Evolutionary conservation across 2,329 filamentous ascomycete species (phyloP).

Genomic region (Penicillium sp.): DNA sequence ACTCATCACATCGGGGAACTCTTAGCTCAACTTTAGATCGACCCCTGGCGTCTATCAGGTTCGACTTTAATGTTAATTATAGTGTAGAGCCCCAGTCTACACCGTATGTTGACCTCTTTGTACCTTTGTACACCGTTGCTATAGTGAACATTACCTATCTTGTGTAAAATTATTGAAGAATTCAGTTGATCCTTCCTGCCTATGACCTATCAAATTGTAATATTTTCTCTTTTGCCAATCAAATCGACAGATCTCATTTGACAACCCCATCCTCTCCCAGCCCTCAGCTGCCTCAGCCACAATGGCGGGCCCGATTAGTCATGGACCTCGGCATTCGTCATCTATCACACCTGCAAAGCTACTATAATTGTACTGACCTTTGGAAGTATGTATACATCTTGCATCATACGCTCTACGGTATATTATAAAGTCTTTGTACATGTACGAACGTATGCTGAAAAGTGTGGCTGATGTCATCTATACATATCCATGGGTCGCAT

Average conservation of each 20-base stretch:
- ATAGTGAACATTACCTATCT: background rate
- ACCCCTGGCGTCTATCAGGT: conserved; percentile 5
- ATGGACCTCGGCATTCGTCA: background rate
- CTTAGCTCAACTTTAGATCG: conserved; percentile 3
- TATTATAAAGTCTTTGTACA: background rate
- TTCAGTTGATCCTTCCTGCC: background rate
- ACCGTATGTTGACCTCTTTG: background rate
- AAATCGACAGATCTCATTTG: conserved; percentile 1
- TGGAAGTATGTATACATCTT: background rate
- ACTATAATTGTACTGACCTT: too few relatives aligned
- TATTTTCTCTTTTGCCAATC: background rate
- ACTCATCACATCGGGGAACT: conserved; percentile 5
- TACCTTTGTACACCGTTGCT: background rate
- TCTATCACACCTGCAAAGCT: background rate
- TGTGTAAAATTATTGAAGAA: background rate
- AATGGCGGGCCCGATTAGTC: background rate
- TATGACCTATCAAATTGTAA: background rate
- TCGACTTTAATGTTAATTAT: conserved; percentile 6
- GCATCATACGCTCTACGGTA: background rate
- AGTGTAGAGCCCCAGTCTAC: background rate
- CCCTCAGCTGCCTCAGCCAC: background rate
- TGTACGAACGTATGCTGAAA: background rate
- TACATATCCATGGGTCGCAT: background rate
- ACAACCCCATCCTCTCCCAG: background rate
- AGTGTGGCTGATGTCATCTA: background rate